Percentiles rank a stretch among this genome's conserved stretches.
These are phyloP conservation scores for Alternaria sp. DNA, from an alignment of 2,329 filamentous ascomycete genomes.

Conservation along the genomic window DNA sequence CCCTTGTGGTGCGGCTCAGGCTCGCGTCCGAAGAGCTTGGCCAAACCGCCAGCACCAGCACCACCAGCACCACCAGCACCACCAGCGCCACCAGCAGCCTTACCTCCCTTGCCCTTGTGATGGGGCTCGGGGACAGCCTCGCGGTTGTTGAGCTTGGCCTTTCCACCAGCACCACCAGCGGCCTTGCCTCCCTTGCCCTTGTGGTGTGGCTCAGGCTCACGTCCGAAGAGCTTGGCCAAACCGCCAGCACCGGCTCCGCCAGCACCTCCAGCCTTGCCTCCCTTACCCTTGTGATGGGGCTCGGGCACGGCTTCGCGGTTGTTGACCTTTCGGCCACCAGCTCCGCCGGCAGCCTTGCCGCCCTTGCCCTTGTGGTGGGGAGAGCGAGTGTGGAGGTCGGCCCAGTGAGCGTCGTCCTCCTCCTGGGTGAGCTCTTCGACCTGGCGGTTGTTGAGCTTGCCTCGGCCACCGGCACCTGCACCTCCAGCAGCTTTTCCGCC, in stretches of 20 bases:
- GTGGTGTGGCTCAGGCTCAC: background rate
- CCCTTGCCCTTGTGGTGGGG: conserved; percentile 14
- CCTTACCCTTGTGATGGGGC: conserved; percentile 20
- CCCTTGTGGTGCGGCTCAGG: conserved; percentile 9
- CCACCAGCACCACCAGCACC: background rate
- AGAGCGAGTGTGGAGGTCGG: background rate
- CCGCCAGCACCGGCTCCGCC: background rate
- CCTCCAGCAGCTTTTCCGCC: background rate
- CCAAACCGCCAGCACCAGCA: background rate
- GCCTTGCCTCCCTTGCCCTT: conserved; percentile 14
- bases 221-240: background rate
- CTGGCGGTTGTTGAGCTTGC: background rate
- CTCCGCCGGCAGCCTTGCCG: background rate
- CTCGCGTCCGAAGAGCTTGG: background rate
- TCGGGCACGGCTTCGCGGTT: conserved; percentile 1
- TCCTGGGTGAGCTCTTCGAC: background rate
- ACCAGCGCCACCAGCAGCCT: background rate
- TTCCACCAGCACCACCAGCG: background rate
- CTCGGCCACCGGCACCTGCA: background rate
- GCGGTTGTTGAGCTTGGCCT: background rate
- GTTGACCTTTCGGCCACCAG: background rate
- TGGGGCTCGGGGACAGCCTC: conserved; percentile 8
- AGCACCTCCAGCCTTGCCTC: conserved; percentile 4
- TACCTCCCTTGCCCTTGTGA: conserved; percentile 19
- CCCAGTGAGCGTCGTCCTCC: background rate